These are phyloP conservation scores for Beauveria bassiana DNA, from an alignment of 2,329 filamentous ascomycete species.

Conservation along the genomic window DNA sequence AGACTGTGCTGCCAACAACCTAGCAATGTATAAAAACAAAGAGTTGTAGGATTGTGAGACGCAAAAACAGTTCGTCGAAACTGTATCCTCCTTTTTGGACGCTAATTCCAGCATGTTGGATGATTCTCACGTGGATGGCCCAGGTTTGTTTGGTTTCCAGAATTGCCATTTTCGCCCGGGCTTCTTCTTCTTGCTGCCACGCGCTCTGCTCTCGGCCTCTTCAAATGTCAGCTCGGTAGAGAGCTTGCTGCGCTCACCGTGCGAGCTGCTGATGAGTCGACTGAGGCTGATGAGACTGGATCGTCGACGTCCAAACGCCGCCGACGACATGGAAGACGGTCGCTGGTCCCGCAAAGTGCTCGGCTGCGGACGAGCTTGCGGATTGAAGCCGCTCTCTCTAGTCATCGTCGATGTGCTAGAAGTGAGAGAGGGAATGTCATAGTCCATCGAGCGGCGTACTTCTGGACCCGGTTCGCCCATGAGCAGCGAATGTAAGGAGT, in stretches of 20 bases:
- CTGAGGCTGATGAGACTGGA: constrained; percentile 72
- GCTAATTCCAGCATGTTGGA: neutral
- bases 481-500: constrained; percentile 60
- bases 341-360: constrained; percentile 46
- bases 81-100: neutral
- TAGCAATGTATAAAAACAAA: neutral
- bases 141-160: constrained; percentile 57
- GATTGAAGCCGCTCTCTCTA: constrained; percentile 50
- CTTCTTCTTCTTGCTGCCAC: constrained; percentile 58
- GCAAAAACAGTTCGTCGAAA: neutral
- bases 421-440: constrained; percentile 63
- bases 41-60: neutral
- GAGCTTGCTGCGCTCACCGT: constrained; percentile 67
- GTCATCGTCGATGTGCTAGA: constrained; percentile 74
- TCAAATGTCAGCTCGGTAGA: constrained; percentile 58
- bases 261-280: constrained; percentile 65
- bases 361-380: constrained; percentile 40
- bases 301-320: constrained; percentile 60
- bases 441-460: constrained; percentile 59
- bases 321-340: constrained; percentile 54
- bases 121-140: constrained; percentile 19
- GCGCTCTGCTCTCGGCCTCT: constrained; percentile 46
- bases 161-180: constrained; percentile 72
- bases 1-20: neutral
- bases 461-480: constrained; percentile 70